Evolutionary conservation across 768 basidiomycete genomes (phyloP), one percentile per base, ranked within the genome.

Genomic region (Phanerochaete sordida): DNA sequence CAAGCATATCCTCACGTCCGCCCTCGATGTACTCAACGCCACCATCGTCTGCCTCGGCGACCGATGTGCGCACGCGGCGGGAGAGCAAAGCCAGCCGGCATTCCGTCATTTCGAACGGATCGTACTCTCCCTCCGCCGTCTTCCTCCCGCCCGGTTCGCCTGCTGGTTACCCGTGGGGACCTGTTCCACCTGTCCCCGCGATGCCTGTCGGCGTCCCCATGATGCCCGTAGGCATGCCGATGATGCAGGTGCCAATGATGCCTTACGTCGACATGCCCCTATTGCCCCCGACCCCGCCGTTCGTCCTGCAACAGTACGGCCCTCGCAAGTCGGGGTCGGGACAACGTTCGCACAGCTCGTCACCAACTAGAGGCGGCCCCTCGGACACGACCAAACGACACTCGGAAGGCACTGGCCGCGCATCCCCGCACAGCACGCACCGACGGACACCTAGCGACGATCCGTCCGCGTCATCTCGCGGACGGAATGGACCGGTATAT

Each of bases 251-350:
- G 49, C 69, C 74, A 55, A 60, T 61, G 68, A 72, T 64, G 69
- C 71, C 50, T 70, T 75, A 48, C 74, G 76, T 58, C 21, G 85
- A 89, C 63, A 82, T 83, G 80, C 86, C 88, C 7, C 74, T 91
- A 11, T 77, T 91, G 30, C 89, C 89, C 11, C 89, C 89, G 5
- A 79, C 84, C 1, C 82, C 89, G 24, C 87, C 89, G 13, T 91
- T 90, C 72, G 89, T 90, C 85, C 79, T 87, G 75, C 83, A 83
- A 57, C 79, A 83, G 59, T 83, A 69, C 30, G 74, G 76, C 16
- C 51, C 78, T 58, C 78, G 82, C 30, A 48, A 48, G 24, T 76
- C 79, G 24, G 73, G 70, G 23, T 69, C 71, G 51, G 64, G 63
- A 37, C 63, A 62, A 39, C 73, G 70, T 13, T 73, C 68, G n/a